Percentiles rank a stretch among this genome's conserved stretches.
phyloP scores from a whole-genome alignment of 2,329 filamentous ascomycete genomes.

The Amylocarpus encephaloides region DNA sequence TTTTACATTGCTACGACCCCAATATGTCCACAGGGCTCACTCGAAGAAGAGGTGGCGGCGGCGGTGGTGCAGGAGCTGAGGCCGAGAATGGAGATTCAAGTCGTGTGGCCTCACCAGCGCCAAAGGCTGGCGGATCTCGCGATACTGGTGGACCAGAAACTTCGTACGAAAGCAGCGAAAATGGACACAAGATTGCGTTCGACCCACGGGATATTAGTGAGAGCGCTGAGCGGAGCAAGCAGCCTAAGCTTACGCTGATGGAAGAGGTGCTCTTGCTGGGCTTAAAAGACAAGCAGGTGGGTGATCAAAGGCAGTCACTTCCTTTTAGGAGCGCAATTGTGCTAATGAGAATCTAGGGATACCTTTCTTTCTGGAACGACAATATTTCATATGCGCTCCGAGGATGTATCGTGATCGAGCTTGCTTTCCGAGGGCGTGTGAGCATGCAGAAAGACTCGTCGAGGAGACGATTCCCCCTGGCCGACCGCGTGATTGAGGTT shows the following conservation, averaged over 20 bases:
- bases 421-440: slow-evolving; percentile 91
- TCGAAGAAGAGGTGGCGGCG: slow-evolving; percentile 62
- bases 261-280: slow-evolving; percentile 94
- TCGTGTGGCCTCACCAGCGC: slow-evolving; percentile 59
- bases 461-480: slow-evolving; percentile 82
- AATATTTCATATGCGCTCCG: slow-evolving; percentile 98
- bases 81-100: slow-evolving; percentile 58
- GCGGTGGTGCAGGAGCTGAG: slow-evolving; percentile 54
- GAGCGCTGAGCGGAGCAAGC: slow-evolving; percentile 91
- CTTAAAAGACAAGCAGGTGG: slow-evolving; percentile 96
- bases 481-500: slow-evolving; percentile 93
- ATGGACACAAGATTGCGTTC: slow-evolving; percentile 97
- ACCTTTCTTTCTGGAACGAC: slow-evolving; percentile 99
- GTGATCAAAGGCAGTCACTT: slow-evolving; percentile 24
- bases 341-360: slow-evolving; percentile 56
- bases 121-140: slow-evolving; percentile 52
- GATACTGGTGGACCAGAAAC: slow-evolving; percentile 62
- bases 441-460: slow-evolving; percentile 98
- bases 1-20: slow-evolving; percentile 9
- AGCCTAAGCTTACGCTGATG: slow-evolving; percentile 98
- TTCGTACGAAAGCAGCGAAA: slow-evolving; percentile 85
- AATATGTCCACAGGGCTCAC: slow-evolving; percentile 50
- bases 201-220: slow-evolving; percentile 97
- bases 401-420: slow-evolving; percentile 96
- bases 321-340: slow-evolving; percentile 3